phyloP scores from a whole-genome alignment of 495 filamentous ascomycete genomes.

The Aspergillus campestris region DNA sequence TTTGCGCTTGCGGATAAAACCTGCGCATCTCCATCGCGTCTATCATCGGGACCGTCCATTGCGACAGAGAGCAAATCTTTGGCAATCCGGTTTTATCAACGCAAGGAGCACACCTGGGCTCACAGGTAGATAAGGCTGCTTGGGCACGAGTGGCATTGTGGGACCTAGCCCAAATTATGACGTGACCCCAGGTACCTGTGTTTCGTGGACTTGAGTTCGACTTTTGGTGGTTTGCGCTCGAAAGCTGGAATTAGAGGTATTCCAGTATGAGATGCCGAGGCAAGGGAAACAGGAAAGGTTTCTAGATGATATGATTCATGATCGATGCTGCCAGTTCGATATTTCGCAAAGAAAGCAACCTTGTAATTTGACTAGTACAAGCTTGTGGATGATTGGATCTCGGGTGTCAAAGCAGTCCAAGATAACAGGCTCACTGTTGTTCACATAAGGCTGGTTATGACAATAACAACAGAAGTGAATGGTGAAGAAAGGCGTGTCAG shows the following conservation, averaged over 20 bases:
- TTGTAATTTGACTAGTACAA: no score
- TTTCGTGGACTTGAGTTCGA: not conserved
- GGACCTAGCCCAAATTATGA: slow-evolving; percentile 11
- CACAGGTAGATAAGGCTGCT: slow-evolving; percentile 22
- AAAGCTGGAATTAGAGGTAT: not conserved
- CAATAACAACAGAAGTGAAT: no score
- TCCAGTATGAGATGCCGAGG: no score
- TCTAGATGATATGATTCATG: no score
- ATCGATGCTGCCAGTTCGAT: no score
- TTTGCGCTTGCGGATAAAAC: not conserved
- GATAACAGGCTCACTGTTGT: no score
- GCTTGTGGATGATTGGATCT: no score
- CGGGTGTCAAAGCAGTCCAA: no score
- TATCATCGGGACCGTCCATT: slow-evolving; percentile 15
- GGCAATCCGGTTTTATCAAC: slow-evolving; percentile 5
- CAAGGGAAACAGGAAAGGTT: no score
- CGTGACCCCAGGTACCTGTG: not conserved
- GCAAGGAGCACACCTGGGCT: slow-evolving; percentile 16
- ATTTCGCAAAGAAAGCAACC: no score
- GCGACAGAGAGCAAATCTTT: slow-evolving; percentile 6
- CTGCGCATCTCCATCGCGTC: slow-evolving; percentile 10
- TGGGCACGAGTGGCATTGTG: slow-evolving; percentile 31
- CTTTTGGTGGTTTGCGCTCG: not conserved
- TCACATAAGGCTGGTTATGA: no score
- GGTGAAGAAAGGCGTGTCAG: no score